Conservation (phyloP, 805 yeast species). For the Candida tibetensis region DNA sequence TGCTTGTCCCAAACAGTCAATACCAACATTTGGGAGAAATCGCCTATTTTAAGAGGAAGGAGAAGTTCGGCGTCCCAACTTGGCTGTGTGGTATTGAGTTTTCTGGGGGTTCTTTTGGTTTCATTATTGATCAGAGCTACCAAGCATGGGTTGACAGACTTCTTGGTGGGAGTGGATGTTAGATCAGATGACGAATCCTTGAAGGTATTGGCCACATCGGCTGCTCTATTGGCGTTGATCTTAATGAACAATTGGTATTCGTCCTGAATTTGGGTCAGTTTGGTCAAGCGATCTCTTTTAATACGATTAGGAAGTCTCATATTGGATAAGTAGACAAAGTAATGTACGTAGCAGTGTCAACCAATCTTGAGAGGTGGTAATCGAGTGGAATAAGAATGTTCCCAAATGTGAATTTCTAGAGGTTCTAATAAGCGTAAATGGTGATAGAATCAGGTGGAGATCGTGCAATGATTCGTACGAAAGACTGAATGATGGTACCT, state of each 20-base stretch:
- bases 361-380: no score
- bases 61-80: conserved; percentile 37
- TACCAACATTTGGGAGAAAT: conserved; percentile 26
- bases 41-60: conserved; percentile 30
- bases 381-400: no score
- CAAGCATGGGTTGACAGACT: conserved; percentile 35
- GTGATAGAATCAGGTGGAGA: no score
- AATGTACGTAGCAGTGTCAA: no score
- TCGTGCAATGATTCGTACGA: no score
- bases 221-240: conserved; percentile 38
- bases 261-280: background rate
- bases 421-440: no score
- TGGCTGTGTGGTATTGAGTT: conserved; percentile 35
- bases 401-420: no score
- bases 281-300: background rate
- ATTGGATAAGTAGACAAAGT: no score
- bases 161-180: conserved; percentile 10
- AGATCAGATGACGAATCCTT: background rate
- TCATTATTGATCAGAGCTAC: conserved; percentile 31
- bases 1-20: conserved; percentile 43
- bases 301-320: background rate
- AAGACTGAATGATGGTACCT: no score
- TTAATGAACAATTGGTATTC: conserved; percentile 21
- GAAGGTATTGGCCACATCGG: conserved; percentile 24
- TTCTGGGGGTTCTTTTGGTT: conserved; percentile 29